phyloP scores from a whole-genome alignment of 306 rosid species.

The Malus sylvestris region DNA sequence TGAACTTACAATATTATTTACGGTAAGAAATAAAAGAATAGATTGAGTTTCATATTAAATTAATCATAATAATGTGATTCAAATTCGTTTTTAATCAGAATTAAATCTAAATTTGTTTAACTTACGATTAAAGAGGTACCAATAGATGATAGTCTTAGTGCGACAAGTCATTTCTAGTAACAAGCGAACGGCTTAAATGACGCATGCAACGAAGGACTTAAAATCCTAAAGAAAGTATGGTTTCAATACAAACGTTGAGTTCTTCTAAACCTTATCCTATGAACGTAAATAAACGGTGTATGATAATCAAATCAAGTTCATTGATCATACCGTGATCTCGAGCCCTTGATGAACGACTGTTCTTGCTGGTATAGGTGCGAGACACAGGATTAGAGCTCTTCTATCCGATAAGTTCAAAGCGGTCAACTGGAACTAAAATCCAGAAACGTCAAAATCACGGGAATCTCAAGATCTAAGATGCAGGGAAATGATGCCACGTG shows the following conservation, averaged over 20 bases:
- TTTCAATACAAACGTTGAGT: background rate
- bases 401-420: background rate
- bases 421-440: background rate
- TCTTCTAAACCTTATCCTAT: background rate
- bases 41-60: no score
- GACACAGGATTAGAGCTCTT: background rate
- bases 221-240: background rate
- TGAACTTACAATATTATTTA: no score
- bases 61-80: no score
- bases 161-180: no score
- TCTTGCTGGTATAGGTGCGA: background rate
- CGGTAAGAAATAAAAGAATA: no score
- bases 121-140: no score
- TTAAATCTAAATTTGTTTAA: no score
- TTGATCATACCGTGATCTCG: background rate
- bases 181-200: no score
- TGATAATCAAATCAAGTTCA: background rate
- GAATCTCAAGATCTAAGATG: slow-evolving; percentile 22
- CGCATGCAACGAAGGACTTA: no score
- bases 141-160: no score
- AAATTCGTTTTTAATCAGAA: no score
- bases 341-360: background rate
- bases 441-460: slow-evolving; percentile 18
- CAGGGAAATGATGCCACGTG: slow-evolving; percentile 13
- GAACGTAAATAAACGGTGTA: background rate